phyloP scores from a whole-genome alignment of 441 rosid genomes.

The Sinapis alba region DNA sequence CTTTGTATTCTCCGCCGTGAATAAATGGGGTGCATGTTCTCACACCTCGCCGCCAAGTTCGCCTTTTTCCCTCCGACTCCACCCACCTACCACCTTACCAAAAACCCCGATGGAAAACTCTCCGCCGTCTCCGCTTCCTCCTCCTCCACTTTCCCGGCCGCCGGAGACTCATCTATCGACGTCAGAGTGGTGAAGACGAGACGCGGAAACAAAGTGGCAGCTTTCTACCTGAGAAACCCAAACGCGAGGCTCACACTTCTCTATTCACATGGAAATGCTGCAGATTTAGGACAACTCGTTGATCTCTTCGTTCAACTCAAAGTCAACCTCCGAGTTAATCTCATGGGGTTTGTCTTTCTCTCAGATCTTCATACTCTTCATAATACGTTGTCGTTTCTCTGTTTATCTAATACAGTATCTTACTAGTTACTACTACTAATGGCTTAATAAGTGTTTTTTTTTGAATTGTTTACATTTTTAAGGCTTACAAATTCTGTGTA shows the following conservation, averaged over 20 bases:
- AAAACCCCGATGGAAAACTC: constrained; percentile 69
- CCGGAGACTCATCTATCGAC: constrained; percentile 76
- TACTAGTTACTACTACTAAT: not conserved
- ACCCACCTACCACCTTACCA: constrained; percentile 83
- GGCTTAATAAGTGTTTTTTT: not conserved
- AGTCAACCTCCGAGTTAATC: constrained; percentile 92
- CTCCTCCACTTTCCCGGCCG: constrained; percentile 58
- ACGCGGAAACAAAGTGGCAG: constrained; percentile 86
- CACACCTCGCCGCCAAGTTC: constrained; percentile 95
- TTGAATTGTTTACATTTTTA: not conserved
- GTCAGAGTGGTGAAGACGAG: constrained; percentile 70
- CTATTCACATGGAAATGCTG: constrained; percentile 98
- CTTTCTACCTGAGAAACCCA: constrained; percentile 83
- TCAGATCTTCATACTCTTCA: constrained; percentile 9
- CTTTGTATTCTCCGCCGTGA: constrained; percentile 36
- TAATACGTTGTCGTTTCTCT: constrained; percentile 25
- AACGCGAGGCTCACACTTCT: constrained; percentile 88
- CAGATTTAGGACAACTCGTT: constrained; percentile 98
- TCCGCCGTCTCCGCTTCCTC: constrained; percentile 65
- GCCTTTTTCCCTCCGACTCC: constrained; percentile 99
- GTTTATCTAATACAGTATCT: not conserved
- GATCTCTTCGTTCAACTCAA: constrained; percentile 97
- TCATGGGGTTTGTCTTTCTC: constrained; percentile 69
- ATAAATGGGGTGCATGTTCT: constrained; percentile 83
- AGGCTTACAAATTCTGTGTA: not conserved